These are phyloP conservation scores for Trichoderma gracile DNA, from an alignment of 2,329 filamentous ascomycete genomes.

Conservation along the genomic window DNA sequence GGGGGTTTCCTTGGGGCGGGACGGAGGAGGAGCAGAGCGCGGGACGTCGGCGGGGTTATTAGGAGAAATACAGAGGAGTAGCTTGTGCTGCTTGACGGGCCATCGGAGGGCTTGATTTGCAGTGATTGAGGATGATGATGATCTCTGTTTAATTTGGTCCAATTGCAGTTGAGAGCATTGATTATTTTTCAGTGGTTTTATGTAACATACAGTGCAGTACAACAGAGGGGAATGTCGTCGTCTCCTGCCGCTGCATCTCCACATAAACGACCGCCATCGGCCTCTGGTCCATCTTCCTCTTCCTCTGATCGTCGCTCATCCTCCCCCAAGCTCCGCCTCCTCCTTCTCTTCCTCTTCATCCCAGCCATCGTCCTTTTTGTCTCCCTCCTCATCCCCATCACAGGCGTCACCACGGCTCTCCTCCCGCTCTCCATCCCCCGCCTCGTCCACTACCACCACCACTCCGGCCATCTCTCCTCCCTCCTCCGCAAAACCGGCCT, in stretches of 20 bases:
- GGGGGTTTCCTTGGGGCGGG: not conserved
- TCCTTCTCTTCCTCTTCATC: constrained; percentile 13
- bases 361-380: constrained; percentile 34
- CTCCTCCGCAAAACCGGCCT: constrained; percentile 30
- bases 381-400: constrained; percentile 33
- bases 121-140: not conserved
- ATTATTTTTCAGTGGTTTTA: not conserved
- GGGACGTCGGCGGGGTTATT: constrained; percentile 18
- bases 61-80: not conserved
- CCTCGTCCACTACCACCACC: constrained; percentile 33
- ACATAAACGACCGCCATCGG: constrained; percentile 17
- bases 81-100: not conserved
- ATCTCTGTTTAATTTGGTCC: not conserved
- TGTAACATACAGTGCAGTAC: not conserved
- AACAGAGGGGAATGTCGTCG: too few relatives aligned
- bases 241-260: constrained; percentile 12
- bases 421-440: constrained; percentile 31
- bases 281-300: not conserved
- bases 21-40: not conserved
- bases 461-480: constrained; percentile 20
- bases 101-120: not conserved
- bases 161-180: not conserved
- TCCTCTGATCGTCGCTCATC: not conserved
- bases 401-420: constrained; percentile 14
- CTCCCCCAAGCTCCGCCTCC: not conserved